Conservation (phyloP, 139 green algal genomes). For the Chlamydomonas sp. region DNA sequence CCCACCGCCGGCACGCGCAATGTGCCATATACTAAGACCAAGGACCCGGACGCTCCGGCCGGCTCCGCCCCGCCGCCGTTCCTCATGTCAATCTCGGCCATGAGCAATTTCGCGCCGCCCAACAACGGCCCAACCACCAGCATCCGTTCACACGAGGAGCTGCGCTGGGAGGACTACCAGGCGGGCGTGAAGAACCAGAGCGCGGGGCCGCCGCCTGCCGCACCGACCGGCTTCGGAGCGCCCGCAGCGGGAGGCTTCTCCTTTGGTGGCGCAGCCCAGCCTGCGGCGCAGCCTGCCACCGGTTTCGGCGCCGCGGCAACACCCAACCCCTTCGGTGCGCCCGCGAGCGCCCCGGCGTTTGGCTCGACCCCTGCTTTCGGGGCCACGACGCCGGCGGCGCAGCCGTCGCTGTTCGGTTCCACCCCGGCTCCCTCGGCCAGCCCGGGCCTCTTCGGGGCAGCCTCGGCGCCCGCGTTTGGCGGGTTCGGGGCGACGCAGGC, state of each 20-base stretch:
- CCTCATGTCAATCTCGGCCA: conserved; percentile 81
- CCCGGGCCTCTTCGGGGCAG: conserved; percentile 1
- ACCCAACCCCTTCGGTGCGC: conserved; percentile 55
- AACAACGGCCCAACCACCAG: conserved; percentile 71
- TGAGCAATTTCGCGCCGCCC: conserved; percentile 61
- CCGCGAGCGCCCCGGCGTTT: conserved; percentile 27
- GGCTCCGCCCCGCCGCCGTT: conserved; percentile 35
- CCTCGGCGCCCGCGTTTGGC: conserved; percentile 36
- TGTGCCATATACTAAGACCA: conserved; percentile 68
- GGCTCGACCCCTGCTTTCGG: conserved; percentile 48
- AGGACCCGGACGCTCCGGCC: conserved; percentile 63
- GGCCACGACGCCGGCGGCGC: background rate
- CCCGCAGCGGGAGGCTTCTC: conserved; percentile 6
- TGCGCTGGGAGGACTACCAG: conserved; percentile 92
- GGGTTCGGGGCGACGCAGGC: conserved; percentile 23
- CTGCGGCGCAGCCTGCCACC: background rate
- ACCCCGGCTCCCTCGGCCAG: background rate
- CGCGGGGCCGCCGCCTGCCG: background rate
- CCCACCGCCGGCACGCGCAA: conserved; percentile 57
- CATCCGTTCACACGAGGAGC: conserved; percentile 78
- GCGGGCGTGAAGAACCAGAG: conserved; percentile 51
- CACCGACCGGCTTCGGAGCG: conserved; percentile 18
- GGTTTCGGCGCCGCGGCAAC: conserved; percentile 35
- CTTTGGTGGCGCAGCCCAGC: conserved; percentile 42
- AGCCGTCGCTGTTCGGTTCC: conserved; percentile 30